Conservation (phyloP, 139 green algal genomes). For the Chlamydomonas applanata region DNA sequence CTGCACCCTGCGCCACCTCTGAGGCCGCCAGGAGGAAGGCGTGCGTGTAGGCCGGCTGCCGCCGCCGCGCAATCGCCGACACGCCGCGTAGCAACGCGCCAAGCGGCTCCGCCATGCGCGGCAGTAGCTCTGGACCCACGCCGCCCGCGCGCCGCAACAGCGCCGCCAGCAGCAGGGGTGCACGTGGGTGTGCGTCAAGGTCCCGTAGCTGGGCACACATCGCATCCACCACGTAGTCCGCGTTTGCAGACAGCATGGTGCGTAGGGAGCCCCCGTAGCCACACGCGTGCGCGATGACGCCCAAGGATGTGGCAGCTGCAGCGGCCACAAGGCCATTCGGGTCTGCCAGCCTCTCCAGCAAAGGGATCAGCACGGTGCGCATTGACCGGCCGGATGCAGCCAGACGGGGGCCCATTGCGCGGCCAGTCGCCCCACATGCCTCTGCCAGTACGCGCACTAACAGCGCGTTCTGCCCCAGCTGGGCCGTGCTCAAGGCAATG, state of each 20-base stretch:
- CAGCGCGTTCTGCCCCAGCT: constrained; percentile 65
- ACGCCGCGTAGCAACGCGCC: constrained; percentile 53
- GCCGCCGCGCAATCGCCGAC: constrained; percentile 54
- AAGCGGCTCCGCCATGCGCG: constrained; percentile 75
- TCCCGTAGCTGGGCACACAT: constrained; percentile 64
- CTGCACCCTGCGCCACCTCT: constrained; percentile 36
- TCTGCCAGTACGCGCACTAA: constrained; percentile 57
- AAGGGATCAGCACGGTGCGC: constrained; percentile 58
- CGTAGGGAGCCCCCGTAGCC: constrained; percentile 49
- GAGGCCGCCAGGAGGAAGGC: constrained; percentile 54
- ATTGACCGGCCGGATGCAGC: constrained; percentile 45
- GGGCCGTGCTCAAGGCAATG: constrained; percentile 17
- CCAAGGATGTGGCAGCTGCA: constrained; percentile 41
- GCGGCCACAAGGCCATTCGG: constrained; percentile 50
- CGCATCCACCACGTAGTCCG: constrained; percentile 81
- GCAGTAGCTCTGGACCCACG: constrained; percentile 63
- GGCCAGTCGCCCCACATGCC: constrained; percentile 42
- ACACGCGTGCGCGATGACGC: constrained; percentile 13
- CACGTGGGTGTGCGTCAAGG: constrained; percentile 46
- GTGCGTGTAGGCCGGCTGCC: constrained; percentile 47
- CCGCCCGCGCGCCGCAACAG: constrained; percentile 59
- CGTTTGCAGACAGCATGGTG: constrained; percentile 62
- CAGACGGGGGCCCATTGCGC: constrained; percentile 48
- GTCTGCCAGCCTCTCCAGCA: constrained; percentile 76
- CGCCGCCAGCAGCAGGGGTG: constrained; percentile 71